phyloP scores from a whole-genome alignment of 805 yeast genomes.

The Blastobotrys americana region DNA sequence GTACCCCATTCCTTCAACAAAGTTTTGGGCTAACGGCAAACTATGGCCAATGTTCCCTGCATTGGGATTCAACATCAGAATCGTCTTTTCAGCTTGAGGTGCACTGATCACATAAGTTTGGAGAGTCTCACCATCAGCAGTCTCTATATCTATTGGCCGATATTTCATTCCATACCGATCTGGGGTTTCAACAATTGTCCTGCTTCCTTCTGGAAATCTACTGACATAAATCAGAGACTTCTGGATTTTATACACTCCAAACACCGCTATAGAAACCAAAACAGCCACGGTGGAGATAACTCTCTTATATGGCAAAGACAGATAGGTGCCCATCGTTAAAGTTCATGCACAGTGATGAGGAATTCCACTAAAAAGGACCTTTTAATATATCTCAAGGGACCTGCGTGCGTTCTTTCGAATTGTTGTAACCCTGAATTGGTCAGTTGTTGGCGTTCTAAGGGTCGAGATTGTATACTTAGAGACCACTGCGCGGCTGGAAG shows the following conservation, averaged over 20 bases:
- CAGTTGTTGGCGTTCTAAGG: too few relatives aligned
- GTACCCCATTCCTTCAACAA: constrained; percentile 54
- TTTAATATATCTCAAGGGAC: too few relatives aligned
- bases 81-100: constrained; percentile 47
- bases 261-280: constrained; percentile 9
- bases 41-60: constrained; percentile 95
- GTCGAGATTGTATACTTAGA: too few relatives aligned
- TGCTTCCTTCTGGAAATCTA: constrained; percentile 62
- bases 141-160: constrained; percentile 51
- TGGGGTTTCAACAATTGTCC: constrained; percentile 67
- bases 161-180: constrained; percentile 58
- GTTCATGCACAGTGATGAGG: too few relatives aligned
- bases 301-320: too few relatives aligned
- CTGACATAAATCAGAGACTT: constrained; percentile 75
- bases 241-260: constrained; percentile 38
- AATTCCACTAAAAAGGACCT: too few relatives aligned
- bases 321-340: too few relatives aligned
- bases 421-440: too few relatives aligned
- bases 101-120: constrained; percentile 55
- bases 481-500: too few relatives aligned
- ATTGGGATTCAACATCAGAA: constrained; percentile 78
- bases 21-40: constrained; percentile 67
- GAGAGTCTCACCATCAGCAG: constrained; percentile 62
- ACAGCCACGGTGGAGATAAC: constrained; percentile 11
- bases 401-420: too few relatives aligned